A percentile compares a stretch with the other conserved stretches of the same genome.
phyloP scores from a whole-genome alignment of 148 eudicot species.

The Nepenthes mirabilis region DNA sequence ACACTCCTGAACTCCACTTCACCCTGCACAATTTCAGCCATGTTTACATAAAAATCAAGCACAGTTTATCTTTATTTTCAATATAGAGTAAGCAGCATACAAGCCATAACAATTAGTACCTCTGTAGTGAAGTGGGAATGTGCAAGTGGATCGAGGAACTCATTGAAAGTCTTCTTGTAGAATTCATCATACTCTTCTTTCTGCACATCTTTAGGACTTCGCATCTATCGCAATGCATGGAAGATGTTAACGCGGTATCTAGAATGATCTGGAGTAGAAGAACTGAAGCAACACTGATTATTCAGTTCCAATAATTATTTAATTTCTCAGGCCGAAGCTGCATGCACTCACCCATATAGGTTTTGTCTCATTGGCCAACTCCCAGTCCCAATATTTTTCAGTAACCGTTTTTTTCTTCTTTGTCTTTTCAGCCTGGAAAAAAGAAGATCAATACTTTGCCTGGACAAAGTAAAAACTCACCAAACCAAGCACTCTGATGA shows the following conservation, averaged over 20 bases:
- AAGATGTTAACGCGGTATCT: neutral
- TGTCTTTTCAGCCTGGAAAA: slow-evolving; percentile 61
- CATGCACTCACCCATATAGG: slow-evolving; percentile 81
- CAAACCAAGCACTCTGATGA: neutral
- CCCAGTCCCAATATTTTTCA: slow-evolving; percentile 99
- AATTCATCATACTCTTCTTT: slow-evolving; percentile 85
- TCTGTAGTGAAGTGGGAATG: slow-evolving; percentile 88
- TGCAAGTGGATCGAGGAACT: slow-evolving; percentile 86
- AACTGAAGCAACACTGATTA: neutral
- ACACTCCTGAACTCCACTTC: slow-evolving; percentile 97
- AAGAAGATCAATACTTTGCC: neutral
- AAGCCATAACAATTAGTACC: slow-evolving; percentile 28
- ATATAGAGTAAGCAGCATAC: neutral
- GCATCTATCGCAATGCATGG: slow-evolving; percentile 45
- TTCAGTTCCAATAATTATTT: neutral
- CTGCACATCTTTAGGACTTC: slow-evolving; percentile 75
- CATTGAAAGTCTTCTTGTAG: slow-evolving; percentile 91
- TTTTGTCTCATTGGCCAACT: slow-evolving; percentile 84
- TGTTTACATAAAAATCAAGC: neutral
- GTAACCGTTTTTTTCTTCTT: slow-evolving; percentile 71
- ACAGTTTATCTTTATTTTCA: neutral
- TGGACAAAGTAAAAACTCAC: neutral
- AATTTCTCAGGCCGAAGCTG: neutral
- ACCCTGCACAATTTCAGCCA: slow-evolving; percentile 41
- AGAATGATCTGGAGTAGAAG: neutral